Evolutionary conservation across 2,329 filamentous ascomycete genomes (phyloP).

Genomic region (Hymenoscyphus infarciens): DNA sequence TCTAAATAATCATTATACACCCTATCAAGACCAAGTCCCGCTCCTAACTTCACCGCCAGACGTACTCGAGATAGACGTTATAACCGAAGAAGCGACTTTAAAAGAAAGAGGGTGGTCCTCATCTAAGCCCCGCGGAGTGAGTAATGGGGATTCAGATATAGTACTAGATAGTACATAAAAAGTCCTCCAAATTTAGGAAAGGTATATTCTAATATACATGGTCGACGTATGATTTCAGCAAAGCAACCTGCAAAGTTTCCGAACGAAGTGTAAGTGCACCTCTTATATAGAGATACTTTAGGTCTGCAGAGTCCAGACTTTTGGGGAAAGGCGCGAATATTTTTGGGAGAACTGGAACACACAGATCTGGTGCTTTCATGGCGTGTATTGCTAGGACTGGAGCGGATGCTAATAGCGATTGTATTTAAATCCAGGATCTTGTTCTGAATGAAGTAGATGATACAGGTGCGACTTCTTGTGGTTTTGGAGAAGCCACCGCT

Average conservation of each 20-base stretch:
- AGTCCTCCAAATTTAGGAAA: slow-evolving; percentile 24
- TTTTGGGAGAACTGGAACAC: slow-evolving; percentile 9
- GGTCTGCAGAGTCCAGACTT: slow-evolving; percentile 14
- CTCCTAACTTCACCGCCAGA: not conserved
- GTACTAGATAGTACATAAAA: slow-evolving; percentile 13
- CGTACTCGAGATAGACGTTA: not conserved
- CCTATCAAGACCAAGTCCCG: not conserved
- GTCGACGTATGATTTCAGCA: slow-evolving; percentile 24
- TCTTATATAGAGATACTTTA: slow-evolving; percentile 17
- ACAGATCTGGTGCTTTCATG: not conserved
- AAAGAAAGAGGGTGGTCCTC: not conserved
- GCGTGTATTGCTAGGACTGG: not conserved
- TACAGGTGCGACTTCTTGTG: not conserved
- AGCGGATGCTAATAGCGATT: slow-evolving; percentile 15
- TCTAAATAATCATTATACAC: not conserved
- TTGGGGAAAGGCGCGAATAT: slow-evolving; percentile 16
- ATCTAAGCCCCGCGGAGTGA: not conserved
- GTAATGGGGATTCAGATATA: slow-evolving; percentile 4
- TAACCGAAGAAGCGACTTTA: not conserved
- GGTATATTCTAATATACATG: slow-evolving; percentile 23
- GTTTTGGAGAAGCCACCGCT: not conserved
- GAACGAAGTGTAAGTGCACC: slow-evolving; percentile 24
- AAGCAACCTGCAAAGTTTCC: slow-evolving; percentile 17
- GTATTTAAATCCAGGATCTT: slow-evolving; percentile 17
- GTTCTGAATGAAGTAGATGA: slow-evolving; percentile 8